A percentile compares a stretch with the other conserved stretches of the same genome.
Conservation (phyloP, 208 protist species). For the Endotrypanum monterogeii region DNA sequence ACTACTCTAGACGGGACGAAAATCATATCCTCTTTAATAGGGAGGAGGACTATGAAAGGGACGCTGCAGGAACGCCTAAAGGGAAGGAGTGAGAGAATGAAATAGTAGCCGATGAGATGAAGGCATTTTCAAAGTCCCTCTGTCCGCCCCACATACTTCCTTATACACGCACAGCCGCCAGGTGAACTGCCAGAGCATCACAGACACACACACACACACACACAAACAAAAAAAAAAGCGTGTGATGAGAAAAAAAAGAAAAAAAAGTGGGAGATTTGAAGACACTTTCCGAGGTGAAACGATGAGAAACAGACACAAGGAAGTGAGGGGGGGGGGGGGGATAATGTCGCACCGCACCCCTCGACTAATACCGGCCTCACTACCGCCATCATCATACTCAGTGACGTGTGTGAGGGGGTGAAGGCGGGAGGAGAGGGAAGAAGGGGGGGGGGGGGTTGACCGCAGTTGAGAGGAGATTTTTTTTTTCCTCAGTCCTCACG, state of each 20-base stretch:
- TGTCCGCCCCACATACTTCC: too few relatives aligned
- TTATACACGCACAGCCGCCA: too few relatives aligned
- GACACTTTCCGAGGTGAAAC: conserved; percentile 10
- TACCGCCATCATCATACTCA: background rate
- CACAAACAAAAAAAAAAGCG: background rate
- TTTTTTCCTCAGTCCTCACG: background rate
- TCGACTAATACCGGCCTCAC: background rate
- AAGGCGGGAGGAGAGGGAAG: background rate
- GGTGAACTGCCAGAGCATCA: too few relatives aligned
- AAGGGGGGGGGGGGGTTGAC: background rate
- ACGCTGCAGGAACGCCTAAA: background rate
- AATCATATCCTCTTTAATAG: too few relatives aligned
- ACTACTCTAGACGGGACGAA: background rate
- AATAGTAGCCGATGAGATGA: too few relatives aligned
- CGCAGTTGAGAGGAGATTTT: background rate
- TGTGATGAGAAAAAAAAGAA: background rate
- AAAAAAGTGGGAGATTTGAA: background rate
- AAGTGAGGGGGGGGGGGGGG: conserved; percentile 1
- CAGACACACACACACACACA: background rate
- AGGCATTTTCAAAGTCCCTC: too few relatives aligned
- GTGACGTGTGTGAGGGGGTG: background rate
- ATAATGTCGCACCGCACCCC: background rate
- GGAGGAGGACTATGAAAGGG: too few relatives aligned
- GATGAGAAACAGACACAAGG: conserved; percentile 7
- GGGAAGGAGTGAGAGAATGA: background rate